Evolutionary conservation across 129 eudicot species (phyloP).

Genomic region (Glebionis coronaria): DNA sequence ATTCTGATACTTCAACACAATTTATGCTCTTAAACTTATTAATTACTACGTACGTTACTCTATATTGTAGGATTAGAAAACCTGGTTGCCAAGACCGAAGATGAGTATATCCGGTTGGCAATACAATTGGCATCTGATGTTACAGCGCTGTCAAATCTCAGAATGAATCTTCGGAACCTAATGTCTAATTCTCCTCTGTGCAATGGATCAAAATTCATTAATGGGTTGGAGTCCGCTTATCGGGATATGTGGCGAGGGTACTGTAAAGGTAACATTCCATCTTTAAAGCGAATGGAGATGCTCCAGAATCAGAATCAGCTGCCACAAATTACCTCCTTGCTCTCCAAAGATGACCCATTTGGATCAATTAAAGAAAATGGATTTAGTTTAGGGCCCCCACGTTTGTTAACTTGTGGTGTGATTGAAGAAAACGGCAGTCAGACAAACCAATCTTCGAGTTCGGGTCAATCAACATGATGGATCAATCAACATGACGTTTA

Average conservation of each 20-base stretch:
- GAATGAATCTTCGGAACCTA: constrained; percentile 72
- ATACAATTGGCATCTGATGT: constrained; percentile 71
- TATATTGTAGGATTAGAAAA: constrained; percentile 54
- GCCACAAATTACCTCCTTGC: constrained; percentile 27
- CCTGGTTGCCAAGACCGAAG: constrained; percentile 84
- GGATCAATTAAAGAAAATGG: constrained; percentile 56
- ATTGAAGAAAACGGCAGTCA: constrained; percentile 44
- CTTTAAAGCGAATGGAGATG: constrained; percentile 52
- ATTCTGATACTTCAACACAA: not conserved
- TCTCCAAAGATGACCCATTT: constrained; percentile 29
- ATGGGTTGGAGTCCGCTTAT: constrained; percentile 64
- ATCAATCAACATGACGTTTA: constrained; percentile 27
- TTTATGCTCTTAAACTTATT: no score
- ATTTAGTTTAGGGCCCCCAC: constrained; percentile 28
- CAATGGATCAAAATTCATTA: constrained; percentile 63
- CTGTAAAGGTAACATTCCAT: constrained; percentile 82
- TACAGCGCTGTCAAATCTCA: constrained; percentile 61
- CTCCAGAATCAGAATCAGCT: constrained; percentile 42
- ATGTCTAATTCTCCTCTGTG: constrained; percentile 89
- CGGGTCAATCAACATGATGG: constrained; percentile 30
- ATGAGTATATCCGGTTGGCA: constrained; percentile 75
- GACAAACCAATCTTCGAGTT: constrained; percentile 27
- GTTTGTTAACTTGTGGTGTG: constrained; percentile 15
- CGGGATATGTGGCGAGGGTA: constrained; percentile 79
- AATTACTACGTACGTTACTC: not conserved